Conservation (phyloP, 2,329 filamentous ascomycete genomes). For the Thelonectria rubi region DNA sequence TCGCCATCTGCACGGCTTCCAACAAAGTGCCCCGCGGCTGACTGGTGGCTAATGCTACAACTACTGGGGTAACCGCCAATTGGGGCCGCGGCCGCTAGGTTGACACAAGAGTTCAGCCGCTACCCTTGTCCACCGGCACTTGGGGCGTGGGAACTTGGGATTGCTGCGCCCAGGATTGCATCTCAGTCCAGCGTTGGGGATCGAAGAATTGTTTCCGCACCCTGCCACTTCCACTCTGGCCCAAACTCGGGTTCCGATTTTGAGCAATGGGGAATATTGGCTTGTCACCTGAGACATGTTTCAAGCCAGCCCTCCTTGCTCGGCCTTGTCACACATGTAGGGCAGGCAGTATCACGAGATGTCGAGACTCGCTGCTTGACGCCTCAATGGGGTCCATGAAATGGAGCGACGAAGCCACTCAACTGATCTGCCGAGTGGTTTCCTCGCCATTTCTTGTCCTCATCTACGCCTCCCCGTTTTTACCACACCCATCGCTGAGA, state of each 20-base stretch:
- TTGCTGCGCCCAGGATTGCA: slow-evolving; percentile 32
- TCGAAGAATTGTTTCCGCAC: slow-evolving; percentile 1
- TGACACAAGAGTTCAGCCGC: slow-evolving; percentile 24
- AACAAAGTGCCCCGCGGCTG: slow-evolving; percentile 26
- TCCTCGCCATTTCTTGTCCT: too few species aligned
- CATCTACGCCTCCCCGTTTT: neutral
- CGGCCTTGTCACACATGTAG: neutral
- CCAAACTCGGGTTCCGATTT: neutral
- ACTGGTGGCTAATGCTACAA: slow-evolving; percentile 17
- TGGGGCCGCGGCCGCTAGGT: slow-evolving; percentile 12
- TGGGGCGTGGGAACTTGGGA: slow-evolving; percentile 26
- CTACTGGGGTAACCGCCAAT: slow-evolving; percentile 26
- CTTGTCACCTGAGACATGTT: slow-evolving; percentile 12
- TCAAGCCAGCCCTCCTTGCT: slow-evolving; percentile 2
- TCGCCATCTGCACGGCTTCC: slow-evolving; percentile 10
- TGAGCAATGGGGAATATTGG: neutral
- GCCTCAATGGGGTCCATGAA: neutral
- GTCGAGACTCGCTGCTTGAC: neutral
- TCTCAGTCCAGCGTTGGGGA: too few species aligned
- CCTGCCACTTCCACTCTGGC: neutral
- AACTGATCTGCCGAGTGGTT: too few species aligned
- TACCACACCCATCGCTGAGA: neutral
- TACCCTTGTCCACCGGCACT: slow-evolving; percentile 37
- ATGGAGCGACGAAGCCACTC: neutral
- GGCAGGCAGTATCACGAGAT: neutral